A percentile compares a stretch with the other conserved stretches of the same genome.
Conservation (phyloP, 495 filamentous ascomycete species). For the Apiosordaria backusii region DNA sequence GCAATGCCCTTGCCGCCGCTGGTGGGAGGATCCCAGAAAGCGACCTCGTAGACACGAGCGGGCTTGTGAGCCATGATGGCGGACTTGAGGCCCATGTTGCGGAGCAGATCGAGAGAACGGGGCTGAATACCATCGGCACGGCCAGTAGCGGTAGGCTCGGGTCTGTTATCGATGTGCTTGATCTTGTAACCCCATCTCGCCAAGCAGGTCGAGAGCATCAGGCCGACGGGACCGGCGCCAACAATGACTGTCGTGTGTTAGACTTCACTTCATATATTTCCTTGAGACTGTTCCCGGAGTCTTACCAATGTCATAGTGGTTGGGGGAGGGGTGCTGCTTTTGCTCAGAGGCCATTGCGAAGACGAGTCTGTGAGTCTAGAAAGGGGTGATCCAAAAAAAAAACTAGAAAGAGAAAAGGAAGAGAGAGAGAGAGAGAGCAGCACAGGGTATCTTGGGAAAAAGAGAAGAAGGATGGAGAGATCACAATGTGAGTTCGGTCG, state of each 20-base stretch:
- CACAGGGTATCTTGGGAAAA: conserved; percentile 20
- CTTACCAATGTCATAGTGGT: conserved; percentile 38
- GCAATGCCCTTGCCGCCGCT: conserved; percentile 53
- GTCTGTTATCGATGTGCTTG: conserved; percentile 67
- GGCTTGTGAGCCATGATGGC: conserved; percentile 74
- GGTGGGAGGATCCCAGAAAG: conserved; percentile 68
- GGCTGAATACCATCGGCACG: conserved; percentile 79
- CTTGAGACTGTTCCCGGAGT: not conserved
- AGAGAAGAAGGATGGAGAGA: conserved; percentile 3
- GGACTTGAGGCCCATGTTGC: conserved; percentile 66
- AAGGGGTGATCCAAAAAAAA: not conserved
- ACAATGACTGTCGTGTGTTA: conserved; percentile 62
- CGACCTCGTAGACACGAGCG: conserved; percentile 70
- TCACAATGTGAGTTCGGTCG: conserved; percentile 2
- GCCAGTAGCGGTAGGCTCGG: conserved; percentile 65
- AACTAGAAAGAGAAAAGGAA: conserved; percentile 4
- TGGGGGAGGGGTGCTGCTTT: conserved; percentile 18
- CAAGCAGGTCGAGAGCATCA: conserved; percentile 79
- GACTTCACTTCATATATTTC: not conserved
- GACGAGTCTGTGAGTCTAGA: conserved; percentile 12
- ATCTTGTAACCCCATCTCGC: conserved; percentile 67
- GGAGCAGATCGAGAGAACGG: conserved; percentile 71
- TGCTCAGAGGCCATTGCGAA: conserved; percentile 23
- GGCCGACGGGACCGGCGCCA: conserved; percentile 83
- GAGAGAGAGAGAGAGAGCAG: conserved; percentile 4